Conservation (phyloP, 169 alveolate genomes). For the Plasmodium knowlesi region DNA sequence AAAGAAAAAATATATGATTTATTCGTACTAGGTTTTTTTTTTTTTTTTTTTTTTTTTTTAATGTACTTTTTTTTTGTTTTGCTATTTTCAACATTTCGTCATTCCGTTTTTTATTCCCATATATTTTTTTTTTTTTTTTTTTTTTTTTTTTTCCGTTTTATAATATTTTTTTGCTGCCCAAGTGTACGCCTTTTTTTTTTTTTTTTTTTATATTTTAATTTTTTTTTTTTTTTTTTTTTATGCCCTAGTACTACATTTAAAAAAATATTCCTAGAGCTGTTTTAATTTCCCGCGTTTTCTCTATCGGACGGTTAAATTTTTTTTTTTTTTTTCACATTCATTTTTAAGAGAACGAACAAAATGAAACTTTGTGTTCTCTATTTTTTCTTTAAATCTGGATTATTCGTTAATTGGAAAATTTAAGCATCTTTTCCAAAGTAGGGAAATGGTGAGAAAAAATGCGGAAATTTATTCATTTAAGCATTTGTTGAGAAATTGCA, state of each 20-base stretch:
- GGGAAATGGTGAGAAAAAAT: neutral
- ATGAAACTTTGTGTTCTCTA: neutral
- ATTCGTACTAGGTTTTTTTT: neutral
- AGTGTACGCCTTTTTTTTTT: neutral
- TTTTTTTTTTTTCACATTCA: neutral
- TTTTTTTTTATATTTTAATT: neutral
- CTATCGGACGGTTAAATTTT: neutral
- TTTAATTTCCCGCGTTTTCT: neutral
- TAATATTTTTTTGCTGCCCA: neutral
- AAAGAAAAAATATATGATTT: neutral
- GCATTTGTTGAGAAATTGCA: neutral
- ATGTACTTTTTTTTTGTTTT: neutral
- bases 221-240: neutral
- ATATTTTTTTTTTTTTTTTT: neutral
- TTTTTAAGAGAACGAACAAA: neutral
- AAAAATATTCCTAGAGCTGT: neutral
- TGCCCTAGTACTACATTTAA: neutral
- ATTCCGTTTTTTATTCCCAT: no score
- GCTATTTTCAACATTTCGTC: neutral
- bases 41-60: neutral
- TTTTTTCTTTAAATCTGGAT: neutral
- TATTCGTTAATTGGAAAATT: neutral
- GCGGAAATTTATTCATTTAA: neutral
- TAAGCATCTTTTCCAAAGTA: neutral
- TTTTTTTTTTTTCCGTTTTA: neutral